These are phyloP conservation scores for Rhodocollybia butyracea DNA, from an alignment of 768 basidiomycete genomes.

Conservation along the genomic window DNA sequence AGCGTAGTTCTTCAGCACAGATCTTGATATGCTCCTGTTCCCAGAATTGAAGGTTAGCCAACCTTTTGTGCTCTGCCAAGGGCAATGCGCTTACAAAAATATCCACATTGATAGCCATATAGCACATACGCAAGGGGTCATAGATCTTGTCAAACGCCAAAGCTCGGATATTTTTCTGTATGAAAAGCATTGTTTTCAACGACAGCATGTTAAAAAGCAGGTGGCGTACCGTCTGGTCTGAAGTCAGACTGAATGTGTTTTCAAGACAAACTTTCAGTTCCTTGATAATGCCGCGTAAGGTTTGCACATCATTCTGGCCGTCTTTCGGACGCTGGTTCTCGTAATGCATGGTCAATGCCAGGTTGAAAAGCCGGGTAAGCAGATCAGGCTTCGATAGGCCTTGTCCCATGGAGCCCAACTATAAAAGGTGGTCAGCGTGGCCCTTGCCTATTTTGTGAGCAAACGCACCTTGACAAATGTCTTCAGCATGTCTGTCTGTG, in stretches of 20 bases:
- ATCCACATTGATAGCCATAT: not conserved
- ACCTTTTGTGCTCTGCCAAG: not conserved
- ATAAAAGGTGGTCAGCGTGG: too few relatives aligned
- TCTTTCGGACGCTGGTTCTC: not conserved
- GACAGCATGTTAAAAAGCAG: not conserved
- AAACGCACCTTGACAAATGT: too few relatives aligned
- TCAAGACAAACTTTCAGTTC: not conserved
- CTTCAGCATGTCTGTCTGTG: too few relatives aligned
- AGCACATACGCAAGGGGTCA: not conserved
- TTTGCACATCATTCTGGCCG: not conserved
- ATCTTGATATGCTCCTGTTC: not conserved
- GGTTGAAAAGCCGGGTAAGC: not conserved
- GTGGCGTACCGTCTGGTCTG: not conserved
- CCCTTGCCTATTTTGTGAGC: too few relatives aligned
- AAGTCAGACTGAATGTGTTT: not conserved
- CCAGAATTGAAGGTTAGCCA: not conserved
- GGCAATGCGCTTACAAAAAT: not conserved
- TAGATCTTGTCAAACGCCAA: not conserved
- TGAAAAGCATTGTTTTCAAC: too few relatives aligned
- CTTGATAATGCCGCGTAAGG: not conserved
- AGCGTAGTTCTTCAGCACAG: not conserved
- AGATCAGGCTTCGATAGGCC: not conserved
- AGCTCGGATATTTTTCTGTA: not conserved
- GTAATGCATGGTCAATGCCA: not conserved
- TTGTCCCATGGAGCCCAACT: not conserved